These are phyloP conservation scores for Steccherinum ochraceum DNA, from an alignment of 768 basidiomycete genomes.

Conservation along the genomic window DNA sequence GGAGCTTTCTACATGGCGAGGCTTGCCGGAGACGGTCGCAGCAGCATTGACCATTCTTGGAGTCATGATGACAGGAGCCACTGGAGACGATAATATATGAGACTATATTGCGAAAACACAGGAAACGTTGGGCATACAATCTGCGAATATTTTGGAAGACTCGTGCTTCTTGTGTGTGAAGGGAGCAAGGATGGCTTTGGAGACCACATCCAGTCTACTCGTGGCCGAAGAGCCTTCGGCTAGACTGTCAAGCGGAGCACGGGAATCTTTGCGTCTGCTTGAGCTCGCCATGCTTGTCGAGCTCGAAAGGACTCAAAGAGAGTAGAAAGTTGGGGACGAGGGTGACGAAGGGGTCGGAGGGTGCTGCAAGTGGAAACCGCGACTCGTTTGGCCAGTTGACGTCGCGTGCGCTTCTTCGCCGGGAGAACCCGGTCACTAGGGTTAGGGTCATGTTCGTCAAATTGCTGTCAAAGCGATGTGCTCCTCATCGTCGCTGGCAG, in stretches of 20 bases:
- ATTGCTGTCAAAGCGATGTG: too few species aligned
- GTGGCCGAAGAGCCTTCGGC: slow-evolving; percentile 17
- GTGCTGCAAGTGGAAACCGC: neutral
- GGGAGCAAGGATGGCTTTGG: slow-evolving; percentile 66
- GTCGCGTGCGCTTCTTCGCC: neutral
- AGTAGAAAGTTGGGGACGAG: neutral
- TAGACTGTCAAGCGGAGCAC: slow-evolving; percentile 33
- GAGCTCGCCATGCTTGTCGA: slow-evolving; percentile 14
- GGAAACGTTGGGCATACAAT: slow-evolving; percentile 43
- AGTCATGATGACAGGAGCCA: slow-evolving; percentile 88
- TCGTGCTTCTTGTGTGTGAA: slow-evolving; percentile 58
- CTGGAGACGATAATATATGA: slow-evolving; percentile 27
- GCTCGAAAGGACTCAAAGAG: neutral
- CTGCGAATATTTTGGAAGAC: slow-evolving; percentile 67
- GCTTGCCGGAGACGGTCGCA: slow-evolving; percentile 56
- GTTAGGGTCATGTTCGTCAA: neutral
- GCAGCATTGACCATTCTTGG: slow-evolving; percentile 73
- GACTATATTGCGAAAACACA: slow-evolving; percentile 1
- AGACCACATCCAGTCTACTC: slow-evolving; percentile 53
- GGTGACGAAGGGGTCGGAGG: neutral
- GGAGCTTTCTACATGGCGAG: slow-evolving; percentile 29
- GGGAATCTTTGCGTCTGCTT: slow-evolving; percentile 32
- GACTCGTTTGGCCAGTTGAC: neutral
- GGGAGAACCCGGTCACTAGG: neutral
- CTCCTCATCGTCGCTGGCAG: too few species aligned